Evolutionary conservation across 164 flowering plant species (phyloP).

Genomic region (Saururus chinensis): DNA sequence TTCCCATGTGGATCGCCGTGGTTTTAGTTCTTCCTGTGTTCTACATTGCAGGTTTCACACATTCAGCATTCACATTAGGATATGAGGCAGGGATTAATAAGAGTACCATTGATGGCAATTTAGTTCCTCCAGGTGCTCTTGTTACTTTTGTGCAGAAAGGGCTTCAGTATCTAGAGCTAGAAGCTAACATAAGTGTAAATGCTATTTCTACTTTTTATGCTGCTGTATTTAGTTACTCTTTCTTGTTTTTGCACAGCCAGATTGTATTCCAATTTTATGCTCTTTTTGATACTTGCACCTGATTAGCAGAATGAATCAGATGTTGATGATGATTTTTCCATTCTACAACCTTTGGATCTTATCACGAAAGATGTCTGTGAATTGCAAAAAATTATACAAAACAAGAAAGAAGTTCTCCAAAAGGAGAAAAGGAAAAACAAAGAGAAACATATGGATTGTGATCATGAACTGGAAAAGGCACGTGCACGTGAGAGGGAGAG

Average conservation of each 20-base stretch:
- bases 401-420: slow-evolving; percentile 46
- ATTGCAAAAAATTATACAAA: slow-evolving; percentile 60
- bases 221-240: no score
- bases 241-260: background rate
- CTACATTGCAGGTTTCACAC: slow-evolving; percentile 67
- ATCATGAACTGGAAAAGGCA: slow-evolving; percentile 20
- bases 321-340: slow-evolving; percentile 84
- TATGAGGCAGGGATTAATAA: slow-evolving; percentile 89
- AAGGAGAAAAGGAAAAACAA: slow-evolving; percentile 53
- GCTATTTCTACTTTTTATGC: slow-evolving; percentile 30
- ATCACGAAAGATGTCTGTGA: slow-evolving; percentile 82
- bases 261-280: background rate
- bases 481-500: slow-evolving; percentile 18
- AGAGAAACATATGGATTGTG: slow-evolving; percentile 30
- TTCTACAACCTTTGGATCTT: slow-evolving; percentile 86
- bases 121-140: slow-evolving; percentile 95
- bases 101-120: slow-evolving; percentile 72
- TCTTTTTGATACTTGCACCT: slow-evolving; percentile 22
- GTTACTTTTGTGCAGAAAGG: slow-evolving; percentile 90
- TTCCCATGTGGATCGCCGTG: background rate
- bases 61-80: slow-evolving; percentile 86
- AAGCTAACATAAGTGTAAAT: slow-evolving; percentile 65
- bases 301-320: slow-evolving; percentile 69
- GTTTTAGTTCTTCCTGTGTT: background rate
- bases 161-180: slow-evolving; percentile 90